A percentile compares a stretch with the other conserved stretches of the same genome.
phyloP scores from a whole-genome alignment of 352 stramenopile species.

The Pilasporangium apinafurcum region DNA sequence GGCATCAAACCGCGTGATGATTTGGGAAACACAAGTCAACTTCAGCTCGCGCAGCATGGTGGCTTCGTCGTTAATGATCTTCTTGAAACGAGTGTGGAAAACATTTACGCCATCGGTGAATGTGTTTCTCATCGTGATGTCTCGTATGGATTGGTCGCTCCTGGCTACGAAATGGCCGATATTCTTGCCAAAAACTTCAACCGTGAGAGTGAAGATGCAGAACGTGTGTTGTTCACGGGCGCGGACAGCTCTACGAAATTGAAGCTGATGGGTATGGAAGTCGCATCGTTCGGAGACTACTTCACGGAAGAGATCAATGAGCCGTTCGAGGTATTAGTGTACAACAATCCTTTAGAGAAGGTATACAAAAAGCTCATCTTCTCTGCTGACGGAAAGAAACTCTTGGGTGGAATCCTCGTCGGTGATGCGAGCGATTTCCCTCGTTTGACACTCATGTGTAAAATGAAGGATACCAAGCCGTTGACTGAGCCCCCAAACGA shows the following conservation, averaged over 20 bases:
- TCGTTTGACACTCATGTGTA: constrained; percentile 57
- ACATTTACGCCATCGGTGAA: constrained; percentile 89
- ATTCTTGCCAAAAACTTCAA: constrained; percentile 81
- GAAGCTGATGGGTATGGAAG: constrained; percentile 92
- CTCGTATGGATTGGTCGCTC: constrained; percentile 91
- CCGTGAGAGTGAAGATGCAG: neutral
- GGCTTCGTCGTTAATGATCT: constrained; percentile 90
- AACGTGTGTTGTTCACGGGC: constrained; percentile 62
- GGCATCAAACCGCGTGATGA: constrained; percentile 92
- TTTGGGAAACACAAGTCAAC: constrained; percentile 48
- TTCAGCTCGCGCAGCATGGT: constrained; percentile 72
- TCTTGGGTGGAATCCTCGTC: constrained; percentile 87
- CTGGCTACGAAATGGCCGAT: constrained; percentile 89
- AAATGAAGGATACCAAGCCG: constrained; percentile 43
- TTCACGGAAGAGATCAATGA: constrained; percentile 72
- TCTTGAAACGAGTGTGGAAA: constrained; percentile 62
- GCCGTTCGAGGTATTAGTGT: constrained; percentile 65
- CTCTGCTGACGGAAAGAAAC: constrained; percentile 65
- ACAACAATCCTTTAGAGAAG: constrained; percentile 86
- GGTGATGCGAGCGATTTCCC: constrained; percentile 89
- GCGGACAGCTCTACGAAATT: constrained; percentile 91
- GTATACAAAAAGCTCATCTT: constrained; percentile 94
- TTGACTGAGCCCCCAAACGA: constrained; percentile 41
- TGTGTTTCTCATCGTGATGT: constrained; percentile 87
- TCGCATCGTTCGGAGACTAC: constrained; percentile 88